phyloP scores from a whole-genome alignment of 2,329 filamentous ascomycete genomes.

The Fusarium miscanthi region DNA sequence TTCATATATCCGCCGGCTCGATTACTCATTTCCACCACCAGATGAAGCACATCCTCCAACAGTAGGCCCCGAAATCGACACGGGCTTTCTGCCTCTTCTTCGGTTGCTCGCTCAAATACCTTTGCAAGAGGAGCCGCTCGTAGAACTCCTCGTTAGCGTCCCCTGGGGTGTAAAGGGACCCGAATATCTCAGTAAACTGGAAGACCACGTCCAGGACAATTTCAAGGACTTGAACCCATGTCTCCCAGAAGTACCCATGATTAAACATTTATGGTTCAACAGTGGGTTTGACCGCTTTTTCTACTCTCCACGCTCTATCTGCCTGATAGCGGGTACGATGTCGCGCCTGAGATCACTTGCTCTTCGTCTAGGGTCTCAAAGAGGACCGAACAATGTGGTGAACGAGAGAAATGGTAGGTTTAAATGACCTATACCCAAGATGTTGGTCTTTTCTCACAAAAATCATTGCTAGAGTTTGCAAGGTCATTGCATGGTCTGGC shows the following conservation, averaged over 20 bases:
- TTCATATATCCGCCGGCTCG: neutral
- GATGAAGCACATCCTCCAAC: neutral
- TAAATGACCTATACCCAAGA: neutral
- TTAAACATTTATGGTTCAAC: neutral
- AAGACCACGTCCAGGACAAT: neutral
- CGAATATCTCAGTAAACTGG: neutral
- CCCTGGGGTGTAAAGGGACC: neutral
- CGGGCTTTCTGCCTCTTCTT: neutral
- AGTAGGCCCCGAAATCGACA: neutral
- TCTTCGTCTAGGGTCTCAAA: neutral
- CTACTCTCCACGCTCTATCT: neutral
- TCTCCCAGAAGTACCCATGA: constrained; percentile 5
- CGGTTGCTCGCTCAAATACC: neutral
- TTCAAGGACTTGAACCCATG: neutral
- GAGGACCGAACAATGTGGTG: neutral
- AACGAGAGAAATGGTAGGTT: neutral
- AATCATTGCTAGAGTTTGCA: neutral
- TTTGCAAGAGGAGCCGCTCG: neutral
- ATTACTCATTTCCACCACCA: neutral
- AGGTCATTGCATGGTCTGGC: neutral
- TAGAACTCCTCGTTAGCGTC: neutral
- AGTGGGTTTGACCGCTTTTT: neutral
- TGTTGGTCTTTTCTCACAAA: neutral
- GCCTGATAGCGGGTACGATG: constrained; percentile 12
- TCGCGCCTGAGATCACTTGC: neutral